These are phyloP conservation scores for Coemansia sp. DNA, from an alignment of 192 early-diverging fungal genomes.

Conservation along the genomic window DNA sequence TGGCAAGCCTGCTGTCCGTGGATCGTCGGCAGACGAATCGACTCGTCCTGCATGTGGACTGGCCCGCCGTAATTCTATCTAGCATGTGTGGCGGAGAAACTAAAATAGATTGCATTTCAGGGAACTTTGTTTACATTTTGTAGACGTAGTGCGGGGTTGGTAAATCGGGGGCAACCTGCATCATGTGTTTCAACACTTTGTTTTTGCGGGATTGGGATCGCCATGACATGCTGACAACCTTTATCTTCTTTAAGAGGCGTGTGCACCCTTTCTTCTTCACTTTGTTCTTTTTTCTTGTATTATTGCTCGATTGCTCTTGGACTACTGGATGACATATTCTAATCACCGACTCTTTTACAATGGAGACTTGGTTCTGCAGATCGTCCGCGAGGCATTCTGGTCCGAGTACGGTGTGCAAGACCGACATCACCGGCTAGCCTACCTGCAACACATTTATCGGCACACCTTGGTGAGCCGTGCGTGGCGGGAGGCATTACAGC, in stretches of 20 bases:
- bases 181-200: neutral
- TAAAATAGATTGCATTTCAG: neutral
- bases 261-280: neutral
- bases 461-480: constrained; percentile 12
- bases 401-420: constrained; percentile 18
- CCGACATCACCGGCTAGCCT: constrained; percentile 20
- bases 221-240: neutral
- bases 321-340: neutral
- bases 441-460: constrained; percentile 22
- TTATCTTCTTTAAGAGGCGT: neutral
- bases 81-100: neutral
- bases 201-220: neutral
- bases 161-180: neutral
- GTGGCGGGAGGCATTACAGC: constrained; percentile 20
- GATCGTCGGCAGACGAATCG: neutral
- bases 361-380: constrained; percentile 21
- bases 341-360: constrained; percentile 5
- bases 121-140: no score
- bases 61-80: constrained; percentile 44
- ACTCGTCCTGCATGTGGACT: constrained; percentile 3
- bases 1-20: neutral
- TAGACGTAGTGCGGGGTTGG: neutral
- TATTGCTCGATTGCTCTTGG: neutral
- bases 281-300: neutral
- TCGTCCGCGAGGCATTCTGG: constrained; percentile 23